Evolutionary conservation across 2,329 filamentous ascomycete genomes (phyloP).

Genomic region (Blastomyces emzantsi): DNA sequence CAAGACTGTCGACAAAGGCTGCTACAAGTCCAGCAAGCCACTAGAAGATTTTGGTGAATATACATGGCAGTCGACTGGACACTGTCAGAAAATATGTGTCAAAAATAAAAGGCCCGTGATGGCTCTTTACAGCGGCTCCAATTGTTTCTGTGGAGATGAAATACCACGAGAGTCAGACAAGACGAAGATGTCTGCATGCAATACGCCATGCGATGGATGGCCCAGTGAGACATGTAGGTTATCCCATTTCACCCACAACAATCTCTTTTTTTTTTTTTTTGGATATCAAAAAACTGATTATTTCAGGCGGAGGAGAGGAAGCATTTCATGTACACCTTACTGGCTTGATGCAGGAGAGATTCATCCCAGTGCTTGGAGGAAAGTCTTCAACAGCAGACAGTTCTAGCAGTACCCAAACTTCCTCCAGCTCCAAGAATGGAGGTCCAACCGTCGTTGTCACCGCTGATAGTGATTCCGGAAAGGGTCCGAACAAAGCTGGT

Average conservation of each 20-base stretch:
- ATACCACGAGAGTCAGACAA: slow-evolving; percentile 53
- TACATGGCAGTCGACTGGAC: slow-evolving; percentile 47
- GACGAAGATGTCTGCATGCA: slow-evolving; percentile 53
- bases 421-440: slow-evolving; percentile 26
- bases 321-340: slow-evolving; percentile 46
- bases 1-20: slow-evolving; percentile 36
- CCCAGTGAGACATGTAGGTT: slow-evolving; percentile 54
- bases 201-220: slow-evolving; percentile 57
- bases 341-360: slow-evolving; percentile 36
- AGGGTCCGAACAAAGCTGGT: slow-evolving; percentile 62
- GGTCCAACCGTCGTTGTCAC: slow-evolving; percentile 21
- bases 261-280: slow-evolving; percentile 4
- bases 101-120: slow-evolving; percentile 48
- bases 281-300: slow-evolving; percentile 9
- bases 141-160: slow-evolving; percentile 65
- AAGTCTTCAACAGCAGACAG: slow-evolving; percentile 24
- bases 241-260: neutral
- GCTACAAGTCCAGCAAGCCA: slow-evolving; percentile 42
- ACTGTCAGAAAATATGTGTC: slow-evolving; percentile 47
- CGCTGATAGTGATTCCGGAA: slow-evolving; percentile 21
- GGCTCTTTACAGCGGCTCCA: slow-evolving; percentile 50
- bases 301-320: slow-evolving; percentile 48
- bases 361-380: slow-evolving; percentile 21
- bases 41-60: slow-evolving; percentile 42
- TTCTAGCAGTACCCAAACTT: slow-evolving; percentile 35